Evolutionary conservation across 352 stramenopile species (phyloP).

Genomic region (Discostella stelligera): DNA sequence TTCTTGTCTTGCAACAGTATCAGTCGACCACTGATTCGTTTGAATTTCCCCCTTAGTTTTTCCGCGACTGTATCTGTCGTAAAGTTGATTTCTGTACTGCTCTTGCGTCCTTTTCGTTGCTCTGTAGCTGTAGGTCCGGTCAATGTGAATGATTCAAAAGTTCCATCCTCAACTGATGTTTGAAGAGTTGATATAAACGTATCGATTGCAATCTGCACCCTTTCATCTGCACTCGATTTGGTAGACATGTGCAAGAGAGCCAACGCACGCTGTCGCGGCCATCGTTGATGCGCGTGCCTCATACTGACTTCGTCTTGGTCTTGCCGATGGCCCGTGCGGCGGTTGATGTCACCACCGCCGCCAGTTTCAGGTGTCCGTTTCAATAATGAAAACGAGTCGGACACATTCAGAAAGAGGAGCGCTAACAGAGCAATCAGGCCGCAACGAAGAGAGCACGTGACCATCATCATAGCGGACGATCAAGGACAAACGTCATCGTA

Average conservation of each 20-base stretch:
- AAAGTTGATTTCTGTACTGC: not conserved
- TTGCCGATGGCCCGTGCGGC: not conserved
- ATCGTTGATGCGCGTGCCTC: not conserved
- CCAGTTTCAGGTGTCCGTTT: not conserved
- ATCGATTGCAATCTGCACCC: conserved; percentile 20
- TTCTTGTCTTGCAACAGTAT: conserved; percentile 44
- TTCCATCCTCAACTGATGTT: conserved; percentile 37
- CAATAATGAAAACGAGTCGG: not conserved
- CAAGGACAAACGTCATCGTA: not conserved
- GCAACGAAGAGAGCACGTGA: not conserved
- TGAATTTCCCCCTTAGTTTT: conserved; percentile 38
- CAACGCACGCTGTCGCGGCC: not conserved
- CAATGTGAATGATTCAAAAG: conserved; percentile 49
- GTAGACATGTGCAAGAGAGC: not conserved
- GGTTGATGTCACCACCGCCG: not conserved
- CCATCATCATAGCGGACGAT: not conserved
- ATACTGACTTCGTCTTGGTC: not conserved
- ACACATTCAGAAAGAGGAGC: not conserved
- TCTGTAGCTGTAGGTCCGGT: conserved; percentile 20
- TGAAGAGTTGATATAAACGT: conserved; percentile 38
- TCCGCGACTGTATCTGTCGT: conserved; percentile 18
- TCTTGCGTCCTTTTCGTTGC: conserved; percentile 24
- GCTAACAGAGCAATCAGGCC: not conserved
- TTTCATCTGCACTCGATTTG: not conserved
- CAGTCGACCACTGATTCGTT: conserved; percentile 42